Evolutionary conservation across 2,329 filamentous ascomycete genomes (phyloP).

Genomic region (Aquanectria penicillioides): DNA sequence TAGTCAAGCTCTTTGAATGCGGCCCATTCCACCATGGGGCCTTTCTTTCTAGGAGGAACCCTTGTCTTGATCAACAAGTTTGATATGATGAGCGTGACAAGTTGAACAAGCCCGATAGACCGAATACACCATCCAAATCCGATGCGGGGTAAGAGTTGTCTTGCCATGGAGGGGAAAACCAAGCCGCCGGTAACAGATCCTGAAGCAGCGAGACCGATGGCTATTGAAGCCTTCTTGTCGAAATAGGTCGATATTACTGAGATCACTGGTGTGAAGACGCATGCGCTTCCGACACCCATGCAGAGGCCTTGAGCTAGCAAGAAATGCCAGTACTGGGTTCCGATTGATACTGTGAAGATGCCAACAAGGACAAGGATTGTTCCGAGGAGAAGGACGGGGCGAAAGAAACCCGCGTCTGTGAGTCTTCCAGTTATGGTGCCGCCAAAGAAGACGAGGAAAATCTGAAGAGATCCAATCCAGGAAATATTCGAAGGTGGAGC

Average conservation of each 20-base stretch:
- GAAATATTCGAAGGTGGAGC: background rate
- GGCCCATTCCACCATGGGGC: slow-evolving; percentile 3
- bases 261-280: background rate
- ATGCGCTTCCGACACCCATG: background rate
- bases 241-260: slow-evolving; percentile 4
- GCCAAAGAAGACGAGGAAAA: background rate
- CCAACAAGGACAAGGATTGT: background rate
- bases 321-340: background rate
- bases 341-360: background rate
- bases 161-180: background rate
- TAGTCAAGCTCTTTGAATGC: slow-evolving; percentile 10
- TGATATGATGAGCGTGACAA: background rate
- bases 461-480: background rate
- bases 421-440: background rate
- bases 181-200: background rate
- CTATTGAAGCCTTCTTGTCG: background rate
- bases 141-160: background rate
- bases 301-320: background rate
- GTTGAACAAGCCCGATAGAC: background rate
- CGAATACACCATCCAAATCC: slow-evolving; percentile 2
- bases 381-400: background rate
- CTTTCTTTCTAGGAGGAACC: slow-evolving; percentile 1
- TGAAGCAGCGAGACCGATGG: background rate
- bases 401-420: slow-evolving; percentile 1
- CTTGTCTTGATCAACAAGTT: background rate